Evolutionary conservation across 805 yeast genomes (phyloP), one percentile per base, ranked within the genome.

Genomic region (Metschnikowia gruessii): DNA sequence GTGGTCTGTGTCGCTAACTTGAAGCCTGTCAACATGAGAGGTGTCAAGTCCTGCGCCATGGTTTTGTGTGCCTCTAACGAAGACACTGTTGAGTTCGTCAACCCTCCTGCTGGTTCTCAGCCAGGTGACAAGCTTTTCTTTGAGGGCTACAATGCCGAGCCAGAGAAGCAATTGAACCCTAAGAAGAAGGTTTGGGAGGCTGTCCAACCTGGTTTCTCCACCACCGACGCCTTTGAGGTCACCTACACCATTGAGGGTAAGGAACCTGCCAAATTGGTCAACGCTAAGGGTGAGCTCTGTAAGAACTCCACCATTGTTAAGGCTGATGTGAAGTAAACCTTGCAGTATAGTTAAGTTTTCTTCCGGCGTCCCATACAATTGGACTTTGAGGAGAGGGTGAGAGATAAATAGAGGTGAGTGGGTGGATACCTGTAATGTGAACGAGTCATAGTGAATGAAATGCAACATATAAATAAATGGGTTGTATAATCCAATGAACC

Each of bases 101-200:
- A 86, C 66, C 98, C 98, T 48, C 99, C 99, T 56, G 81, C 79
- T 30, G 96, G 90, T 15, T 81, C 96, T 37, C 79, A 88, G 72
- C 83, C 99, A 11, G 99, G 99, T 69, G 99, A 94, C 69, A 91
- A 90, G 76, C 77, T 94, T 53, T 92, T 88, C 80, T 94, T 94
- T 62, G 96, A 90, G 72, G 95, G 89, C 48, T 90, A 74, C 67
- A 85, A 89, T 62, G 87, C 89, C 56, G 82, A 80, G 45, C 98
- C 99, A 55, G 95, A 90, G 70, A 81, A 87, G 61, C 92, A 83
- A 63, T 76, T 94, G 70, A 92, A 92, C 74, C 98, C 99, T 60
- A 94, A 94, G 84, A 94, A 94, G 86, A 94, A 94, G 80, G 76
- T 91, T 52, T 94, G 96, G 95, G 99, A 94, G 78, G 79, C 91